Evolutionary conservation across 2,329 filamentous ascomycete genomes (phyloP).

Genomic region (Parastagonospora nodorum): DNA sequence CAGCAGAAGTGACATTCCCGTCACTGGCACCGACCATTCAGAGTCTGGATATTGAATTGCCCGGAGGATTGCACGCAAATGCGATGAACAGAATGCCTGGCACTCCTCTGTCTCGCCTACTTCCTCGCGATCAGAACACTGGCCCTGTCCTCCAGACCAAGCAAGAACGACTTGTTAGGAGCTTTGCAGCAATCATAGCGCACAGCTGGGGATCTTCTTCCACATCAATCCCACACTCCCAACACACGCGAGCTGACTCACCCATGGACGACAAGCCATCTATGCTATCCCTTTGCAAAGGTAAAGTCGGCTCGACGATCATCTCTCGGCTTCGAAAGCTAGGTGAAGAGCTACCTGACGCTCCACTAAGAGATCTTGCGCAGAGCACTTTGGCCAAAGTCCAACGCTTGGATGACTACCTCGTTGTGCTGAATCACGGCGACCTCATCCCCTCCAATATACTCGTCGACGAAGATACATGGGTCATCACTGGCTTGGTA

Average conservation of each 20-base stretch:
- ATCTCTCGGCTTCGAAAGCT: conserved; percentile 31
- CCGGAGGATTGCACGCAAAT: conserved; percentile 22
- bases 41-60: conserved; percentile 11
- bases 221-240: neutral
- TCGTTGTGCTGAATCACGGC: conserved; percentile 65
- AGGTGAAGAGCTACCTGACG: conserved; percentile 27
- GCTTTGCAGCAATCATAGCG: conserved; percentile 36
- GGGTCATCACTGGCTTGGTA: conserved; percentile 58
- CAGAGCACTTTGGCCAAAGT: conserved; percentile 10
- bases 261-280: conserved; percentile 14
- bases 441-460: conserved; percentile 65
- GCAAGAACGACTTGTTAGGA: conserved; percentile 29
- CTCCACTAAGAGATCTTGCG: conserved; percentile 24
- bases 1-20: conserved; percentile 27
- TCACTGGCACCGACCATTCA: conserved; percentile 25
- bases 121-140: conserved; percentile 5
- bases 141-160: conserved; percentile 4
- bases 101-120: conserved; percentile 21
- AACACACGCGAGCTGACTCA: conserved; percentile 20
- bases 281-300: conserved; percentile 25
- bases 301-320: conserved; percentile 37
- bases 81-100: conserved; percentile 35
- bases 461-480: conserved; percentile 54
- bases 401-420: conserved; percentile 56
- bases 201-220: conserved; percentile 21